Evolutionary conservation across 1,139 yeast genomes (phyloP).

Genomic region (Geotrichum bryndzae): DNA sequence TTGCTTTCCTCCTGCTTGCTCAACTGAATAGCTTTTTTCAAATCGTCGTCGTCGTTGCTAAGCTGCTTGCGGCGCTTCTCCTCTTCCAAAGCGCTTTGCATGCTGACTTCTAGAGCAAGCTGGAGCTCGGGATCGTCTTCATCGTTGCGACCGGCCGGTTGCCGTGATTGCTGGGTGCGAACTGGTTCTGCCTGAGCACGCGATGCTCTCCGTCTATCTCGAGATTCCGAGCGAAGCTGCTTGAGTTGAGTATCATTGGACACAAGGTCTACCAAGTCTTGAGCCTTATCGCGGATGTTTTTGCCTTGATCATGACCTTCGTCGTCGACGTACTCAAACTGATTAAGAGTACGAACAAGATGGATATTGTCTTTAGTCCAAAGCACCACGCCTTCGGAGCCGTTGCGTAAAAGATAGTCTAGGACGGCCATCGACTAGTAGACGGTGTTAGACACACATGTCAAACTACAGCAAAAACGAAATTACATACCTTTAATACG

Average conservation of each 20-base stretch:
- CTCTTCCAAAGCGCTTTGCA: constrained; percentile 81
- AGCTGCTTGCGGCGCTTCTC: constrained; percentile 39
- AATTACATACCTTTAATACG: constrained; percentile 59
- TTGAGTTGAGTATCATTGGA: constrained; percentile 78
- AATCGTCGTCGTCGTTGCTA: constrained; percentile 44
- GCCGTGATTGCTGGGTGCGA: neutral
- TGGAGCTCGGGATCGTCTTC: constrained; percentile 75
- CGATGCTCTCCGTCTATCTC: constrained; percentile 5
- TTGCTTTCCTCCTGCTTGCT: constrained; percentile 78
- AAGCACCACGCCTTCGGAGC: constrained; percentile 83
- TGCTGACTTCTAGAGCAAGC: constrained; percentile 76
- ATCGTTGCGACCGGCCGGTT: neutral
- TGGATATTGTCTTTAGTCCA: constrained; percentile 94
- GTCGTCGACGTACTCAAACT: constrained; percentile 81
- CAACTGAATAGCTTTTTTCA: constrained; percentile 74
- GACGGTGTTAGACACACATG: neutral
- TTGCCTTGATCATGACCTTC: constrained; percentile 83
- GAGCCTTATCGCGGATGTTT: constrained; percentile 81
- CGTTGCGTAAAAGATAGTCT: constrained; percentile 81
- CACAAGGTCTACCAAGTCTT: constrained; percentile 62
- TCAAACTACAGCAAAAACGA: neutral
- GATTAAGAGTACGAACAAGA: constrained; percentile 83
- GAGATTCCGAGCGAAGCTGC: constrained; percentile 58
- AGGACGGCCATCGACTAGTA: constrained; percentile 63
- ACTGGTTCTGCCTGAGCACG: neutral